These are phyloP conservation scores for Hirsutella rhossiliensis DNA, from an alignment of 2,329 filamentous ascomycete species.

Conservation along the genomic window DNA sequence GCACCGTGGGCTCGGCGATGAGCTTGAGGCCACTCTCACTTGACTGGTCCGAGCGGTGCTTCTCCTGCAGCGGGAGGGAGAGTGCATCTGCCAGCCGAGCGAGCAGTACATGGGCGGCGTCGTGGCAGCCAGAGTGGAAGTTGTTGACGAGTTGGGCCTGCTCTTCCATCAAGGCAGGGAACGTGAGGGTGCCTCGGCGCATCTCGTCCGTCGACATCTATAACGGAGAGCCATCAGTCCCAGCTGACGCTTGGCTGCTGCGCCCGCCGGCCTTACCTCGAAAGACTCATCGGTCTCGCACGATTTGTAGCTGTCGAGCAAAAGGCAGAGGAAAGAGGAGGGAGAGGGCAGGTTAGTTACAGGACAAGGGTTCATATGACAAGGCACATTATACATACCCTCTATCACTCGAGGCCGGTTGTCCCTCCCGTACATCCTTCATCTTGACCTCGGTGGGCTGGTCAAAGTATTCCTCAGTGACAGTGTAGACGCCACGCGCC, in stretches of 20 bases:
- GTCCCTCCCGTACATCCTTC: neutral
- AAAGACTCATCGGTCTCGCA: neutral
- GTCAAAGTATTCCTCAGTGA: neutral
- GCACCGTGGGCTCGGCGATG: neutral
- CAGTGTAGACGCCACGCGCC: neutral
- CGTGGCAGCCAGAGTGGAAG: neutral
- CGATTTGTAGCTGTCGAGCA: neutral
- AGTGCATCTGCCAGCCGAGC: neutral
- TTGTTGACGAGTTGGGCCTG: neutral
- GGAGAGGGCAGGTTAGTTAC: too few relatives aligned
- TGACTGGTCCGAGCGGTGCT: neutral
- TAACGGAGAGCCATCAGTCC: neutral
- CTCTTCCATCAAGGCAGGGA: neutral
- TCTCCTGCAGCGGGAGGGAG: neutral
- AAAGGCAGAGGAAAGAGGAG: too few relatives aligned
- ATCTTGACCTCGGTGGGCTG: neutral
- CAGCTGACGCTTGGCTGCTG: neutral
- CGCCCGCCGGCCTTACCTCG: neutral
- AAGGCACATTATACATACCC: too few relatives aligned
- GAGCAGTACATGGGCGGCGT: neutral
- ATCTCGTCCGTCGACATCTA: conserved; percentile 1
- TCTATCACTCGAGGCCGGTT: neutral
- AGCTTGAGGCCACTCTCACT: neutral
- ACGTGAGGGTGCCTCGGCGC: neutral
- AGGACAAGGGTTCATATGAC: too few relatives aligned